These are phyloP conservation scores for Fomitopsis betulina DNA, from an alignment of 1,284 basidiomycete species.

Conservation along the genomic window DNA sequence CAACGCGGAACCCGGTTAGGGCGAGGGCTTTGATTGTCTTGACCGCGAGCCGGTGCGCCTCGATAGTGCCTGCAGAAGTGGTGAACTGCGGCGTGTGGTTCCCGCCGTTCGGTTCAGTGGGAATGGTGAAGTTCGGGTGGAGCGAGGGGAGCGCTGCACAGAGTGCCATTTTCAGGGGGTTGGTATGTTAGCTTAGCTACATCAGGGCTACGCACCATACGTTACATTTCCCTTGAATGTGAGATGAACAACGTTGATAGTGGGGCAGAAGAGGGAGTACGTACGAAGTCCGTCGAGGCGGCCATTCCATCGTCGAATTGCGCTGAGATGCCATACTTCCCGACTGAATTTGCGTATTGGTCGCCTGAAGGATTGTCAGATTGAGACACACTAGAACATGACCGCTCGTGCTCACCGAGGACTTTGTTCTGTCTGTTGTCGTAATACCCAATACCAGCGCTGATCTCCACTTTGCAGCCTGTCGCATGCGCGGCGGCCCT, in stretches of 20 bases:
- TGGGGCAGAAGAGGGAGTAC: conserved; percentile 20
- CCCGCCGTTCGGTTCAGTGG: conserved; percentile 50
- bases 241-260: no score
- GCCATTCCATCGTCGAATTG: conserved; percentile 51
- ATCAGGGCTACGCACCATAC: conserved; percentile 37
- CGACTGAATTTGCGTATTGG: conserved; percentile 51
- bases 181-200: neutral
- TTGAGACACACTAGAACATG: neutral
- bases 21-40: conserved; percentile 57
- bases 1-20: conserved; percentile 48
- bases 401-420: conserved; percentile 36
- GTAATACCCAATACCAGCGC: conserved; percentile 34
- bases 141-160: conserved; percentile 18
- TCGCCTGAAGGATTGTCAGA: conserved; percentile 32
- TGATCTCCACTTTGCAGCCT: conserved; percentile 57
- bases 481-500: conserved; percentile 72
- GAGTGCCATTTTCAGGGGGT: neutral
- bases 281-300: conserved; percentile 72
- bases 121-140: conserved; percentile 38
- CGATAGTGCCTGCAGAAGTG: conserved; percentile 44
- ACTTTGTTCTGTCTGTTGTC: conserved; percentile 64
- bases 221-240: conserved; percentile 70
- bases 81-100: conserved; percentile 64
- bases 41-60: conserved; percentile 55
- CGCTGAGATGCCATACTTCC: conserved; percentile 46